A percentile compares a stretch with the other conserved stretches of the same genome.
phyloP scores from a whole-genome alignment of 352 stramenopile species.

The Globisporangium acanthophoron region DNA sequence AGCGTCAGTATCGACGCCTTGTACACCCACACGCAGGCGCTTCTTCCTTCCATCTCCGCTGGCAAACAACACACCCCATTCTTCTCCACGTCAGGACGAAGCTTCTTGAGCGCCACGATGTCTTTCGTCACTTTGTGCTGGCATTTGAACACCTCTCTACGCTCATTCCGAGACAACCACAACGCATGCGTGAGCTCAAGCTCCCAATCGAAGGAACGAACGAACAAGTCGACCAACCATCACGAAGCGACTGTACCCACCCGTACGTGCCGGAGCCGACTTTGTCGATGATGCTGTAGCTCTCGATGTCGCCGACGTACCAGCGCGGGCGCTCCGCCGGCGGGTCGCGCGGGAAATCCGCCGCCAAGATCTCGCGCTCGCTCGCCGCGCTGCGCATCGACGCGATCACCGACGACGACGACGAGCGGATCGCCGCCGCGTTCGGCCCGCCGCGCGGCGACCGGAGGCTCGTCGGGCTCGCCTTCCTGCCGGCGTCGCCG shows the following conservation, averaged over 20 bases:
- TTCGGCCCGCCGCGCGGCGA: constrained; percentile 8
- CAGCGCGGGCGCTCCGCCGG: constrained; percentile 48
- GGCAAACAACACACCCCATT: constrained; percentile 51
- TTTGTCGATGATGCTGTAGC: constrained; percentile 87
- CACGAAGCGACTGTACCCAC: constrained; percentile 25
- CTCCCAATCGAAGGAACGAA: constrained; percentile 1
- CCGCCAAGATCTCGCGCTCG: constrained; percentile 64
- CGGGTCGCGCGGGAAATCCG: constrained; percentile 31
- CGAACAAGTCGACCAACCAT: background rate
- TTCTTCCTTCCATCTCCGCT: background rate
- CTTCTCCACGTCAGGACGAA: constrained; percentile 81
- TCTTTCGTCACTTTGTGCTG: constrained; percentile 85
- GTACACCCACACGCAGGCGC: background rate
- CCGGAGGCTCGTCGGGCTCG: constrained; percentile 1
- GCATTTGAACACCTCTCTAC: constrained; percentile 85
- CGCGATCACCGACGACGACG: constrained; percentile 55
- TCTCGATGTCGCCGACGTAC: constrained; percentile 83
- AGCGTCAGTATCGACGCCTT: no score
- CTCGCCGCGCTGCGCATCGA: constrained; percentile 66
- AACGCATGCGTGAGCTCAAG: background rate
- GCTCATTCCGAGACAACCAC: background rate
- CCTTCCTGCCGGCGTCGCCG: background rate
- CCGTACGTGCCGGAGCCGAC: constrained; percentile 82
- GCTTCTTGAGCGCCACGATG: constrained; percentile 83
- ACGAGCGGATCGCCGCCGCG: constrained; percentile 18